Evolutionary conservation across 1,284 basidiomycete genomes (phyloP).

Genomic region (Jaminaea rosea): DNA sequence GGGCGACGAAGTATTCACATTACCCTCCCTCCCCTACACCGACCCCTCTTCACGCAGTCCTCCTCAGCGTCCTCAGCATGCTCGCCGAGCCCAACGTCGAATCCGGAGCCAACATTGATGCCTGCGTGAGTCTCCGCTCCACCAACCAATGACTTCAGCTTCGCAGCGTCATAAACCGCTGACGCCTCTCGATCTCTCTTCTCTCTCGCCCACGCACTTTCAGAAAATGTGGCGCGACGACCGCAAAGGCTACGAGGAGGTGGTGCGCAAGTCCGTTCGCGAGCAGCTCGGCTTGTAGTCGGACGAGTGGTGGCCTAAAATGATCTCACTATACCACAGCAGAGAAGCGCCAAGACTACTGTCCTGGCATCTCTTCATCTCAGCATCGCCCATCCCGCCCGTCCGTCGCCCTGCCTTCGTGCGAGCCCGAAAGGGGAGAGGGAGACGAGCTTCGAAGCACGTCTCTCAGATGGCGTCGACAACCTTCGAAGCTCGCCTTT

Average conservation of each 20-base stretch:
- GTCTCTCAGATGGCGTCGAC: too few relatives aligned
- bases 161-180: not conserved
- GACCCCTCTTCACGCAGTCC: slow-evolving; percentile 51
- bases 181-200: not conserved
- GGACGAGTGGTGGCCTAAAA: too few relatives aligned
- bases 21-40: not conserved
- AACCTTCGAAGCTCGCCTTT: too few relatives aligned
- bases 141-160: too few relatives aligned
- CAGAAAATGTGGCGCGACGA: slow-evolving; percentile 45
- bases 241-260: slow-evolving; percentile 40
- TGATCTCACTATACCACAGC: too few relatives aligned
- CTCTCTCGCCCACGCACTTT: not conserved
- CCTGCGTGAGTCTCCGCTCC: slow-evolving; percentile 44
- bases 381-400: too few relatives aligned
- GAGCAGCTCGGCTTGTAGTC: slow-evolving; percentile 43
- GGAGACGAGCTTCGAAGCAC: too few relatives aligned
- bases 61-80: slow-evolving; percentile 73
- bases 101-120: slow-evolving; percentile 91
- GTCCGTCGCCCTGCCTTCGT: too few relatives aligned
- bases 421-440: too few relatives aligned
- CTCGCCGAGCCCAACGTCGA: slow-evolving; percentile 99
- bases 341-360: too few relatives aligned
- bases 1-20: not conserved
- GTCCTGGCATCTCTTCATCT: too few relatives aligned
- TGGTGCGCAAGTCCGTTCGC: slow-evolving; percentile 36